phyloP scores from a whole-genome alignment of 495 filamentous ascomycete genomes.

The Pyrenula aspistea region DNA sequence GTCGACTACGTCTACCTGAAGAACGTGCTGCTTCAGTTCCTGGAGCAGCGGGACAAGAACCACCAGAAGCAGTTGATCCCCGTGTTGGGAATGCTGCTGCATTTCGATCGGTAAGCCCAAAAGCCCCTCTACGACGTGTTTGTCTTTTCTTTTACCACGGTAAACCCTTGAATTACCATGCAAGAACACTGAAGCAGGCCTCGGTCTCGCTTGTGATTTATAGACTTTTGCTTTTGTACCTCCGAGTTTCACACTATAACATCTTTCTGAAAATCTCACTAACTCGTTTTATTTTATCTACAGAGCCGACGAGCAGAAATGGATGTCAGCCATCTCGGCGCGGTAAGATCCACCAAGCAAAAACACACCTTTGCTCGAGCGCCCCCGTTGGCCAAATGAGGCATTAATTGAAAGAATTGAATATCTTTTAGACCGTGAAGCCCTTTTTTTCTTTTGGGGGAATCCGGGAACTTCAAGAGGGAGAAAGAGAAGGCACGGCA shows the following conservation, averaged over 20 bases:
- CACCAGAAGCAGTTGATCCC: constrained; percentile 84
- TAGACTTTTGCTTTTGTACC: background rate
- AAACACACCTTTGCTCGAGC: too few species aligned
- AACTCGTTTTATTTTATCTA: constrained; percentile 9
- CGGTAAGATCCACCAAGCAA: too few species aligned
- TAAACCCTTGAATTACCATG: too few species aligned
- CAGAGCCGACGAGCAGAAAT: constrained; percentile 79
- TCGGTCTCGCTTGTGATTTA: background rate
- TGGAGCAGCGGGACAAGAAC: constrained; percentile 89
- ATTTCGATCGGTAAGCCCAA: constrained; percentile 69
- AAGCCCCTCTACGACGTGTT: constrained; percentile 3
- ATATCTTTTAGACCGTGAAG: too few species aligned
- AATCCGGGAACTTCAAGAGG: too few species aligned
- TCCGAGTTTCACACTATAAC: background rate
- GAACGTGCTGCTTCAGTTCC: constrained; percentile 86
- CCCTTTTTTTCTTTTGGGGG: too few species aligned
- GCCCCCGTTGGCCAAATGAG: too few species aligned
- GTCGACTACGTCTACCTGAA: constrained; percentile 85
- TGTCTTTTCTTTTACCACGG: too few species aligned
- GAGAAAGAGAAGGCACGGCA: too few species aligned
- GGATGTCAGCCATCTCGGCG: constrained; percentile 67
- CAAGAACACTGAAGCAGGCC: constrained; percentile 2
- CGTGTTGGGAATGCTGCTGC: constrained; percentile 78
- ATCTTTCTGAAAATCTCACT: background rate
- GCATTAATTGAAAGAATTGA: too few species aligned